Evolutionary conservation across 257 asterid genomes (phyloP), one percentile per base, ranked within the genome.

Genomic region (Solanum pimpinellifolium): DNA sequence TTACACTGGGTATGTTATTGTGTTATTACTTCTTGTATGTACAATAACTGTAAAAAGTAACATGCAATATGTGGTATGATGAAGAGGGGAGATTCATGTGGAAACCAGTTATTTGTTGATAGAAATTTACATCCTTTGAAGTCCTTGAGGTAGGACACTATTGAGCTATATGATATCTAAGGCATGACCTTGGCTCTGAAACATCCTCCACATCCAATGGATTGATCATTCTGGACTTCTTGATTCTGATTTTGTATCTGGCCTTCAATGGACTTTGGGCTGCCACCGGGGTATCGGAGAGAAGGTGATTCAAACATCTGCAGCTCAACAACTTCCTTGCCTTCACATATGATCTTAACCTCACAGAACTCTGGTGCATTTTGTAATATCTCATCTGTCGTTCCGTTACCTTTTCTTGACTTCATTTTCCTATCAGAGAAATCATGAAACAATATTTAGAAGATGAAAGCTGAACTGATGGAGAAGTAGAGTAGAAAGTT

Each of bases 381-480:
- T 78, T 25, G 65, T 44, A 78, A 27, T 44, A 78, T 78, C 84
- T 46, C 65, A 9, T 78, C 84, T 1, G 10, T 20, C 3, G 90
- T 88, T 85, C 93, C 92, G 15, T 82, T 88, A 65, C 93, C 92
- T 84, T 66, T 93, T 87, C 44, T 90, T 2, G 93, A 91, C 88
- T 84, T 92, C 87, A 93, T 90, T 89, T 88, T 94, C 94, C 96
- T 93, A 18, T 80, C 25, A 46, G 84, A 77, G 12, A 10, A 78
- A 29, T 56, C 9, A 86, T 35, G 52, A 49, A 81, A 83, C 70
- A 20, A n/a, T 11, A 46, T 68, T 41, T 15, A 39, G 23, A 69
- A 41, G 37, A 49, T 18, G 83, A 23, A 39, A n/a, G 85, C 41
- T 47, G n/a, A 47, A 80, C 42, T 80, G 42, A 47, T 29, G 84